phyloP scores from a whole-genome alignment of 495 filamentous ascomycete genomes.

The Podospora sp. region DNA sequence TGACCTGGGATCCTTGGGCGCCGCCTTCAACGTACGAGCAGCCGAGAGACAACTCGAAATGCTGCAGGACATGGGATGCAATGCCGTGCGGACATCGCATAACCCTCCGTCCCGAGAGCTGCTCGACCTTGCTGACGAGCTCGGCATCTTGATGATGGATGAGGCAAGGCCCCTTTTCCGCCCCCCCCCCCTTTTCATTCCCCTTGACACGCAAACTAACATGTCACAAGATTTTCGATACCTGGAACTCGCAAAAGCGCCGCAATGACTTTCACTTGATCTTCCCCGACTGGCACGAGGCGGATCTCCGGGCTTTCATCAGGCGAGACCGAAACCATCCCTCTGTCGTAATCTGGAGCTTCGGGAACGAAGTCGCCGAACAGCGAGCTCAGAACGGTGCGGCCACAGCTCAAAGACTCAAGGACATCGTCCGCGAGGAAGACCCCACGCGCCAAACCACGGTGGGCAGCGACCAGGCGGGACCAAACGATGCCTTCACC shows the following conservation, averaged over 20 bases:
- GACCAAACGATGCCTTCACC: conserved; percentile 35
- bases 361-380: conserved; percentile 53
- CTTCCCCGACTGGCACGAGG: conserved; percentile 52
- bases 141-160: conserved; percentile 60
- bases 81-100: conserved; percentile 54
- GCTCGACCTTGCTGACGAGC: conserved; percentile 57
- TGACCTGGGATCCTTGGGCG: conserved; percentile 49
- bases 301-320: conserved; percentile 49
- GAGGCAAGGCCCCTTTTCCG: conserved; percentile 17
- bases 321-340: conserved; percentile 56
- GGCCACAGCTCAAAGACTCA: conserved; percentile 33
- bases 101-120: conserved; percentile 56
- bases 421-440: conserved; percentile 41
- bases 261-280: conserved; percentile 50
- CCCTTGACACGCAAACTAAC: neutral
- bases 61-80: conserved; percentile 51
- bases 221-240: conserved; percentile 45
- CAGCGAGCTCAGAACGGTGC: conserved; percentile 36
- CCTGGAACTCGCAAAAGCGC: conserved; percentile 43
- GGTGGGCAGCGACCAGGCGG: conserved; percentile 43
- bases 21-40: conserved; percentile 48
- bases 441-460: conserved; percentile 46
- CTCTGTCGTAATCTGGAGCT: conserved; percentile 51
- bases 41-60: conserved; percentile 48
- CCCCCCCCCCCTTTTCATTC: too few relatives aligned